Evolutionary conservation across 1,284 basidiomycete genomes (phyloP).

Genomic region (Phellopilus nigrolimitatus): DNA sequence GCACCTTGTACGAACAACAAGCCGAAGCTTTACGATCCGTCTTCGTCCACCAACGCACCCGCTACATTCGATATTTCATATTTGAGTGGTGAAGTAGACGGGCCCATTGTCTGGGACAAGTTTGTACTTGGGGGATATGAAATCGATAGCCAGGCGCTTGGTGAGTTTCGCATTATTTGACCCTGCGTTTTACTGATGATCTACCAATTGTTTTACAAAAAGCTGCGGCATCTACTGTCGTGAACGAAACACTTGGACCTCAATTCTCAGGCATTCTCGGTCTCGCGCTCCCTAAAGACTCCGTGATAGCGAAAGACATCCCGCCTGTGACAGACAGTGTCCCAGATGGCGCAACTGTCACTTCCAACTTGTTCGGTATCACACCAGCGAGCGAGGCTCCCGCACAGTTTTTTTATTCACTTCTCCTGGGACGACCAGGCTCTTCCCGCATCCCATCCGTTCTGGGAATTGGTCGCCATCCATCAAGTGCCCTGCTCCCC

Average conservation of each 20-base stretch:
- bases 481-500: constrained; percentile 29
- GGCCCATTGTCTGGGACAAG: constrained; percentile 63
- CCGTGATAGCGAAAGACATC: constrained; percentile 48
- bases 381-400: constrained; percentile 48
- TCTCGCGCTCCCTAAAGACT: constrained; percentile 65
- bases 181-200: constrained; percentile 11
- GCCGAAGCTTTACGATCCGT: constrained; percentile 49
- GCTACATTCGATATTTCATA: constrained; percentile 47
- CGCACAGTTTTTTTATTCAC: constrained; percentile 54
- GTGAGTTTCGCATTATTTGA: constrained; percentile 30
- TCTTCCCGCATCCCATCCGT: constrained; percentile 48
- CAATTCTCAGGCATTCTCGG: constrained; percentile 63
- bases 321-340: constrained; percentile 41
- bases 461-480: constrained; percentile 65
- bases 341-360: constrained; percentile 57
- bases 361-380: constrained; percentile 63
- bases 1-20: constrained; percentile 40
- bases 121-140: constrained; percentile 54
- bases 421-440: constrained; percentile 64
- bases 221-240: constrained; percentile 53
- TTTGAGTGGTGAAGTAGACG: constrained; percentile 49
- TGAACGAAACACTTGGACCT: constrained; percentile 47
- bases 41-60: constrained; percentile 37
- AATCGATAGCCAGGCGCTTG: constrained; percentile 57
- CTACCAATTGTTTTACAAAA: constrained; percentile 1